Percentiles rank a stretch among this genome's conserved stretches.
Conservation (phyloP, 345 rosid species). For the Brassica juncea region DNA sequence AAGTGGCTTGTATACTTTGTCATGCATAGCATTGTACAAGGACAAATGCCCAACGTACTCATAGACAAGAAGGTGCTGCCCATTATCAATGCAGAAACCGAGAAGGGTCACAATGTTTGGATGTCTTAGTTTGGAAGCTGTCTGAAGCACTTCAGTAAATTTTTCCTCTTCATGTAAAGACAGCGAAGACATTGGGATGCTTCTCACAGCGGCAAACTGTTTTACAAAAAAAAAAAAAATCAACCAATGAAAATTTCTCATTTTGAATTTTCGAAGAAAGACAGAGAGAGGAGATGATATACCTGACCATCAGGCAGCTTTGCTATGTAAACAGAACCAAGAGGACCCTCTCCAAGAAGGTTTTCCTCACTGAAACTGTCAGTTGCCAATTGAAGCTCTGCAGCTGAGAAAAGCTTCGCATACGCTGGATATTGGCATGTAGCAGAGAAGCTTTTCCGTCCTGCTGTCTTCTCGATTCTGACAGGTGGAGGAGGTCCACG, state of each 20-base stretch:
- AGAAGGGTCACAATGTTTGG: constrained; percentile 74
- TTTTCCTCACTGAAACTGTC: constrained; percentile 73
- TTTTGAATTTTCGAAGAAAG: background rate
- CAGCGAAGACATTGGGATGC: constrained; percentile 61
- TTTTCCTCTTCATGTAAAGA: constrained; percentile 82
- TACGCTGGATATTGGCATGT: constrained; percentile 47
- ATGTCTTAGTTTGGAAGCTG: constrained; percentile 69
- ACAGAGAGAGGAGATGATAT: constrained; percentile 24
- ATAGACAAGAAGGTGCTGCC: constrained; percentile 76
- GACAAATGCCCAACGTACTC: constrained; percentile 70
- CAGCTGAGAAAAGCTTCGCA: constrained; percentile 58
- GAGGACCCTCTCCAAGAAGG: constrained; percentile 77
- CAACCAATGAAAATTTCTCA: background rate
- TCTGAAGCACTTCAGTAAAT: constrained; percentile 66
- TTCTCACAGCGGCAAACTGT: constrained; percentile 77
- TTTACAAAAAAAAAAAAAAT: background rate
- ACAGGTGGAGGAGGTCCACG: constrained; percentile 41
- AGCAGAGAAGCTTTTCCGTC: constrained; percentile 56
- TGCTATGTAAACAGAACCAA: constrained; percentile 88
- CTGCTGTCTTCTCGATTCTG: constrained; percentile 44
- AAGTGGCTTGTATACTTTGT: constrained; percentile 59
- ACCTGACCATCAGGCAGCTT: constrained; percentile 75
- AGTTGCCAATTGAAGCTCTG: constrained; percentile 79
- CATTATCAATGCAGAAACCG: constrained; percentile 83
- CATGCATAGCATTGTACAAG: constrained; percentile 70